Percentiles rank a stretch among this genome's conserved stretches.
Conservation (phyloP, 2,329 filamentous ascomycete species). For the Parasarocladium wereldwijsianum region DNA sequence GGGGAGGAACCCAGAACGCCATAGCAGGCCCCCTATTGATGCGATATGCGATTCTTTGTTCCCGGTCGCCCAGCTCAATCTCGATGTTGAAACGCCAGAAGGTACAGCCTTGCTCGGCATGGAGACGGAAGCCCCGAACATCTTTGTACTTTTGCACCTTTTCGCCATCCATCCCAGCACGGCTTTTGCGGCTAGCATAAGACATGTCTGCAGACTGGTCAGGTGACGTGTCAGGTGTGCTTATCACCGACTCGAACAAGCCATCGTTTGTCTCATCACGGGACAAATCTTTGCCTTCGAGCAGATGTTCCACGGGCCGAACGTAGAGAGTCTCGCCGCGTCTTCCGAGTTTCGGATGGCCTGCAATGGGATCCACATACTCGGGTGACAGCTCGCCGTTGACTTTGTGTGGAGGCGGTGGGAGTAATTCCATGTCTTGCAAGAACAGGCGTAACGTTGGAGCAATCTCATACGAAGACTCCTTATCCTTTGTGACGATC, state of each 20-base stretch:
- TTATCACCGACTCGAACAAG: conserved; percentile 58
- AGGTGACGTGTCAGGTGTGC: conserved; percentile 29
- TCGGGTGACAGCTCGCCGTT: conserved; percentile 55
- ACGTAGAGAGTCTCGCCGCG: conserved; percentile 80
- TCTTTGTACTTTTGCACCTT: conserved; percentile 69
- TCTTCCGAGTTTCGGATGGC: conserved; percentile 71
- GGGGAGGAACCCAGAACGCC: conserved; percentile 87
- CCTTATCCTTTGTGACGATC: conserved; percentile 81
- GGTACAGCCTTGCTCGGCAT: conserved; percentile 73
- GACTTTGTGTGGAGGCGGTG: conserved; percentile 59
- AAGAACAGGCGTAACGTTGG: conserved; percentile 75
- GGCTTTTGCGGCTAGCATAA: conserved; percentile 37
- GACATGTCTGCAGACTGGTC: conserved; percentile 31
- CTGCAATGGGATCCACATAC: conserved; percentile 80
- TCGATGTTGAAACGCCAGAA: conserved; percentile 98
- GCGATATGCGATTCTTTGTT: conserved; percentile 84
- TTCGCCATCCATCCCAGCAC: conserved; percentile 57
- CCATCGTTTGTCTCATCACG: conserved; percentile 66
- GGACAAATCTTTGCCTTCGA: conserved; percentile 66
- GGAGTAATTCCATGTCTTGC: conserved; percentile 70
- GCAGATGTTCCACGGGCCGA: conserved; percentile 73
- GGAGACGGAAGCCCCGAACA: conserved; percentile 66
- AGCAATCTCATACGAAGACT: conserved; percentile 66
- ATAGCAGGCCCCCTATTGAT: conserved; percentile 84
- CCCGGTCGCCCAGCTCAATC: conserved; percentile 62